Evolutionary conservation across 2,329 filamentous ascomycete species (phyloP), one percentile per base, ranked within the genome.

Genomic region (Diaporthe nobilis): DNA sequence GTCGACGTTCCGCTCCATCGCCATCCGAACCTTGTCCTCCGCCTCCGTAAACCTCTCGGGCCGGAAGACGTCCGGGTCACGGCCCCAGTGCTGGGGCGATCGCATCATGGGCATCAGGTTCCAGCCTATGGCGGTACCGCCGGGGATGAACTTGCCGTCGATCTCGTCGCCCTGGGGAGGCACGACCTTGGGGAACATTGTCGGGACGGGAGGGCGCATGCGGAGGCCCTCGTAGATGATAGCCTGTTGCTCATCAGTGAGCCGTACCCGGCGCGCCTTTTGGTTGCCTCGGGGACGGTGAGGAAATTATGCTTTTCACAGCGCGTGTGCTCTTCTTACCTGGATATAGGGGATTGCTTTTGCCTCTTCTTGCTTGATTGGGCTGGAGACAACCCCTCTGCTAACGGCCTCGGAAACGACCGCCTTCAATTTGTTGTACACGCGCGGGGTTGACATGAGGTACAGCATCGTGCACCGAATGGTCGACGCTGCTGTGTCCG

Each of bases 41-140:
- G 88, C 79, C 6, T 81, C 84, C 57, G 84, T 81, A 91, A 91
- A 93, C 37, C 92, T 86, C 78, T 92, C 90, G 0, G 91, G 91
- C 3, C 87, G 84, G 82, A 92, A 93, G 3, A 86, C 81, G 12
- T 92, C 89, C 2, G 89, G 90, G 77, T 92, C 88, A 0, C 85
- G 79, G 7, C 91, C 91, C 70, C 74, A 78, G 20, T 74, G 25
- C 31, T 53, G 76, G 10, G 28, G 39, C 1, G 65, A 57, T 3
- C 77, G 78, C 49, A 71, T 68, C 28, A 81, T n/a, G 1, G 72
- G 76, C 22, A 70, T 31, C 13, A 72, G 72, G 72, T 77, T 79
- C 25, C 75, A 75, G 2, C 78, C 76, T 25, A 82, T 77, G 31
- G 77, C 72, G 2, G 80, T 81, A 2, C 81, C 82, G 1, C 75